Percentiles rank a stretch among this genome's conserved stretches.
Evolutionary conservation across 2,329 filamentous ascomycete genomes (phyloP).

Genomic region (Fusarium coicis): DNA sequence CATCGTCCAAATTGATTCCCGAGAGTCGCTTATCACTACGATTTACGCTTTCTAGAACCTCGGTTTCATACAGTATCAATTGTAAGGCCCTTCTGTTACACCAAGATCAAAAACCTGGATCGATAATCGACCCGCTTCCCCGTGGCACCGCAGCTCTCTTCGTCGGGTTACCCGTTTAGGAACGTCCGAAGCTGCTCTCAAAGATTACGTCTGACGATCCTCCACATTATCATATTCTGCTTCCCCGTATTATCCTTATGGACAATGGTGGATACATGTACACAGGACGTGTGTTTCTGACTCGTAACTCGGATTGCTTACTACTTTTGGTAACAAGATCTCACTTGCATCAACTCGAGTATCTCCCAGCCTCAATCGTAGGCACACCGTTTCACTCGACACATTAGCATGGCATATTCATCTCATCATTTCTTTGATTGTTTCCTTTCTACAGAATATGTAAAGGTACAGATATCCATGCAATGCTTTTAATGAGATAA

Average conservation of each 20-base stretch:
- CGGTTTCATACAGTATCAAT: not conserved
- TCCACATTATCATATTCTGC: conserved; percentile 15
- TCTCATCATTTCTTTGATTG: conserved; percentile 27
- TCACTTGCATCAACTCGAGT: not conserved
- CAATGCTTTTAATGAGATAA: conserved; percentile 15
- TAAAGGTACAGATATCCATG: conserved; percentile 16
- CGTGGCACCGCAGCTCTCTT: not conserved
- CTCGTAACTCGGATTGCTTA: not conserved
- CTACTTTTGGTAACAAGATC: not conserved
- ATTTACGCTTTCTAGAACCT: not conserved
- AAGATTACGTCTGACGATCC: conserved; percentile 13
- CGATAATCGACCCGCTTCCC: conserved; percentile 1
- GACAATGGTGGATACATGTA: not conserved
- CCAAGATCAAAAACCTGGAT: not conserved
- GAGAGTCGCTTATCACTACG: not conserved
- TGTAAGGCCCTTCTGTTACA: not conserved
- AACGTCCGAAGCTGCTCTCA: conserved; percentile 16
- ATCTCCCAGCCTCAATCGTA: not conserved
- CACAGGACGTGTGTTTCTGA: not conserved
- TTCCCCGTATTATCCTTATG: not conserved
- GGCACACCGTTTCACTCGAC: not conserved
- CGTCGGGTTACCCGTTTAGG: conserved; percentile 35
- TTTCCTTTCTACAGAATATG: conserved; percentile 25
- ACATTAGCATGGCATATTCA: not conserved
- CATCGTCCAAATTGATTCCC: not conserved